A percentile compares a stretch with the other conserved stretches of the same genome.
These are phyloP conservation scores for Carnegiea gigantea DNA, from an alignment of 179 eudicot species.

Conservation along the genomic window DNA sequence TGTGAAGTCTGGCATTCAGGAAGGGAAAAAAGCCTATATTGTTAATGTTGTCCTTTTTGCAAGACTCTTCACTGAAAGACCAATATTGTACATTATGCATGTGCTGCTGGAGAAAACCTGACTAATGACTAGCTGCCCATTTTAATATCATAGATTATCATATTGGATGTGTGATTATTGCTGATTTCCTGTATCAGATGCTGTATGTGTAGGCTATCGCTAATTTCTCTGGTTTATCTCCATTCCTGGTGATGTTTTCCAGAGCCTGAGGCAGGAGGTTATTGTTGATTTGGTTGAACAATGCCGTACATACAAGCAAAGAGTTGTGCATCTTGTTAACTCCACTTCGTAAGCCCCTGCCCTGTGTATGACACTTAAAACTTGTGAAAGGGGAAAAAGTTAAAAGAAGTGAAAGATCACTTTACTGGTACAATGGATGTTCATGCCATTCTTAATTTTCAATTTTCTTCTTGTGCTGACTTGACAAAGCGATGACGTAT, in stretches of 20 bases:
- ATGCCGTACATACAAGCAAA: slow-evolving; percentile 76
- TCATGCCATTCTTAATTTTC: background rate
- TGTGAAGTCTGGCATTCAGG: background rate
- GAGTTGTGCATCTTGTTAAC: slow-evolving; percentile 91
- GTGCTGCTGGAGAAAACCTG: background rate
- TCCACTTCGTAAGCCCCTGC: slow-evolving; percentile 78
- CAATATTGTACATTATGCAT: background rate
- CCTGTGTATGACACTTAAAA: slow-evolving; percentile 13
- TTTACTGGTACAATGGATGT: too few relatives aligned
- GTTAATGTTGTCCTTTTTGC: background rate
- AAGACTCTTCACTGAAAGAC: background rate
- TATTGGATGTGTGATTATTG: background rate
- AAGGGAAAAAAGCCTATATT: background rate
- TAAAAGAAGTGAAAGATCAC: too few relatives aligned
- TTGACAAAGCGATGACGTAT: background rate
- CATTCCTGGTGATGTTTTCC: slow-evolving; percentile 22
- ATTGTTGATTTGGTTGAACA: slow-evolving; percentile 84
- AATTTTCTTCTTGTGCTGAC: background rate
- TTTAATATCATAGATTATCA: background rate
- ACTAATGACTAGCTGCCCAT: background rate
- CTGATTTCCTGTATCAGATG: background rate
- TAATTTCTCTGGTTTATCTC: background rate
- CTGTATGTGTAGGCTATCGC: background rate
- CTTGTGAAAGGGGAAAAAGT: background rate
- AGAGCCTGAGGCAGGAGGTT: slow-evolving; percentile 87